phyloP scores from a whole-genome alignment of 2,329 filamentous ascomycete species.

The Penicillium sp. region DNA sequence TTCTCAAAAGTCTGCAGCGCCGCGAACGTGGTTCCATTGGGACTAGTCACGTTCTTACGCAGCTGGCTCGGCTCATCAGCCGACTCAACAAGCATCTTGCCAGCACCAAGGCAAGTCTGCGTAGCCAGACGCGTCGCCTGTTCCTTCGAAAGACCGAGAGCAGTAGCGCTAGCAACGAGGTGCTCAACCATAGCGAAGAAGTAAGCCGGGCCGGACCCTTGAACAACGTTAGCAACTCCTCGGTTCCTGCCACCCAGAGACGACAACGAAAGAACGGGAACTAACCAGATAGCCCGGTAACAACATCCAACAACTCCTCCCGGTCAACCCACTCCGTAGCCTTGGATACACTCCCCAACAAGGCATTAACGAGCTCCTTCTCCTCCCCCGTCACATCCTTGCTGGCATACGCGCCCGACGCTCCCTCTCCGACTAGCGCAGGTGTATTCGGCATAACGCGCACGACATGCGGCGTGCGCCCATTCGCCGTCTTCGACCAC shows the following conservation, averaged over 20 bases:
- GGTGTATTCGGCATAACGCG: conserved; percentile 40
- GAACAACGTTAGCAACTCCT: neutral
- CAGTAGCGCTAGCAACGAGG: conserved; percentile 32
- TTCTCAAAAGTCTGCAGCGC: conserved; percentile 33
- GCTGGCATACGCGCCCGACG: conserved; percentile 30
- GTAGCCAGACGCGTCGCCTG: conserved; percentile 34
- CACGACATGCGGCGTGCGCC: conserved; percentile 27
- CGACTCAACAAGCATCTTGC: conserved; percentile 35
- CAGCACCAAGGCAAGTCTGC: conserved; percentile 37
- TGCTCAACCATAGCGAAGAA: conserved; percentile 41
- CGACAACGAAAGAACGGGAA: neutral
- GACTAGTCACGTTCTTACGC: conserved; percentile 38
- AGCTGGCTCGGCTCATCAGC: conserved; percentile 31
- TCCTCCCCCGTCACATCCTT: conserved; percentile 26
- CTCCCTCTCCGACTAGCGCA: conserved; percentile 34
- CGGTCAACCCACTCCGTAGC: conserved; percentile 36
- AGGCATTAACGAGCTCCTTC: conserved; percentile 31
- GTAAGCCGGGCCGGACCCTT: conserved; percentile 38
- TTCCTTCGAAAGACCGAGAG: conserved; percentile 32
- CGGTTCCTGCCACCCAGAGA: neutral
- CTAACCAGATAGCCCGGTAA: conserved; percentile 35
- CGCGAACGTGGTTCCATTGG: conserved; percentile 36
- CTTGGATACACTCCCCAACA: conserved; percentile 33
- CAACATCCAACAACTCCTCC: conserved; percentile 36
- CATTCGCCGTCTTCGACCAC: conserved; percentile 29